phyloP scores from a whole-genome alignment of 495 filamentous ascomycete genomes.

The Aspergillus taichungensis region DNA sequence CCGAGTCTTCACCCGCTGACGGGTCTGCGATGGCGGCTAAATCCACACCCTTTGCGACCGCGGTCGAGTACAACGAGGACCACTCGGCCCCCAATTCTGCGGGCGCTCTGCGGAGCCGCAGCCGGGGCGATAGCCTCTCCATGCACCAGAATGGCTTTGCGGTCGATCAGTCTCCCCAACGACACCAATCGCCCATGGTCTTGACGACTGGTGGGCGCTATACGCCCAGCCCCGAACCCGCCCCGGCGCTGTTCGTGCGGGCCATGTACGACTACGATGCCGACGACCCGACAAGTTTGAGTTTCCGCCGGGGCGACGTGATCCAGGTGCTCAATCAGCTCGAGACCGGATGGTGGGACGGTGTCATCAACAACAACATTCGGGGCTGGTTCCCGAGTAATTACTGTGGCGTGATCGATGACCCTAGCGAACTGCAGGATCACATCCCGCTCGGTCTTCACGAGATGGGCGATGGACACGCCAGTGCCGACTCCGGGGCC shows the following conservation, averaged over 20 bases:
- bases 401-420: constrained; percentile 80
- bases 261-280: constrained; percentile 96
- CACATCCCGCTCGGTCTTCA: constrained; percentile 18
- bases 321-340: constrained; percentile 97
- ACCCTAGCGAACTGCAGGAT: constrained; percentile 52
- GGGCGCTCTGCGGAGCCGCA: constrained; percentile 21
- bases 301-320: constrained; percentile 89
- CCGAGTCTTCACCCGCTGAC: constrained; percentile 27
- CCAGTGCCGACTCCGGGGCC: constrained; percentile 45
- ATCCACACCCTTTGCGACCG: constrained; percentile 31
- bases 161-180: constrained; percentile 20
- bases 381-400: constrained; percentile 99
- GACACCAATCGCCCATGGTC: constrained; percentile 25
- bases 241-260: constrained; percentile 81
- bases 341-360: constrained; percentile 99
- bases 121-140: constrained; percentile 23
- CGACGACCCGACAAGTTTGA: constrained; percentile 91
- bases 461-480: constrained; percentile 42
- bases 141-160: constrained; percentile 14
- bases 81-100: constrained; percentile 27
- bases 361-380: constrained; percentile 70
- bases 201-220: constrained; percentile 43
- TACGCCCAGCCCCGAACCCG: constrained; percentile 56
- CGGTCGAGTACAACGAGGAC: constrained; percentile 40
- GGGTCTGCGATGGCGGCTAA: constrained; percentile 28